Evolutionary conservation across 192 early-diverging fungal genomes (phyloP).

Genomic region (Kappamyces sp.): DNA sequence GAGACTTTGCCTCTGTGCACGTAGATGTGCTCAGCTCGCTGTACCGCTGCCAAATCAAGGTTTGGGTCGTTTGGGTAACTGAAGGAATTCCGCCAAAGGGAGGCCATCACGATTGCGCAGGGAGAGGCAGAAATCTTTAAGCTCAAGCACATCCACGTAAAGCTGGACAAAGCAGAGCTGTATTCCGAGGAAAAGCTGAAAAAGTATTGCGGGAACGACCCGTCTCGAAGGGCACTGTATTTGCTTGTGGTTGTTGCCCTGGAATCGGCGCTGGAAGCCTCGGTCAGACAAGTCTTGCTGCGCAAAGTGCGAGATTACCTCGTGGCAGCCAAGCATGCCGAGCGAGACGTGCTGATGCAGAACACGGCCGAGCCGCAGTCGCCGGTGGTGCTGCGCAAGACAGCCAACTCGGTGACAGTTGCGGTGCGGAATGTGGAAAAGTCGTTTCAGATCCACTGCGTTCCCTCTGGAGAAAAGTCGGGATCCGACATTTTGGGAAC

Average conservation of each 20-base stretch:
- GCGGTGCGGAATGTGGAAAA: no score
- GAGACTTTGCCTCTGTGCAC: slow-evolving; percentile 5
- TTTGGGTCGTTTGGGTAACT: neutral
- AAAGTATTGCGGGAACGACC: slow-evolving; percentile 11
- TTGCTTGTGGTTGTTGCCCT: neutral
- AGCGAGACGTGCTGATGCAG: no score
- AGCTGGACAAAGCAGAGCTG: neutral
- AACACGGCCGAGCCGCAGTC: no score
- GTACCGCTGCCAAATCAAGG: slow-evolving; percentile 3
- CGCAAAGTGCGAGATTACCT: neutral
- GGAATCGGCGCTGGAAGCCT: neutral
- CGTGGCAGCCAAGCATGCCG: no score
- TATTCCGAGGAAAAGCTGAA: neutral
- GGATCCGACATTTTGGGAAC: neutral
- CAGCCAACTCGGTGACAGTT: slow-evolving; percentile 6
- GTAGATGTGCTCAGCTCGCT: slow-evolving; percentile 5
- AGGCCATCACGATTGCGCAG: neutral
- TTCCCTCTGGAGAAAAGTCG: neutral
- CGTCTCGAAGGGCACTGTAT: neutral
- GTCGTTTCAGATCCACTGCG: no score
- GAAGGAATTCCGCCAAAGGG: neutral
- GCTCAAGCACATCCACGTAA: neutral
- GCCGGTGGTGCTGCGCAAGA: neutral
- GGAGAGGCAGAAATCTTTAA: neutral
- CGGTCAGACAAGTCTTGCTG: neutral